phyloP scores from a whole-genome alignment of 176 grass and related monocot genomes.

The Cenchrus fungigraminus region DNA sequence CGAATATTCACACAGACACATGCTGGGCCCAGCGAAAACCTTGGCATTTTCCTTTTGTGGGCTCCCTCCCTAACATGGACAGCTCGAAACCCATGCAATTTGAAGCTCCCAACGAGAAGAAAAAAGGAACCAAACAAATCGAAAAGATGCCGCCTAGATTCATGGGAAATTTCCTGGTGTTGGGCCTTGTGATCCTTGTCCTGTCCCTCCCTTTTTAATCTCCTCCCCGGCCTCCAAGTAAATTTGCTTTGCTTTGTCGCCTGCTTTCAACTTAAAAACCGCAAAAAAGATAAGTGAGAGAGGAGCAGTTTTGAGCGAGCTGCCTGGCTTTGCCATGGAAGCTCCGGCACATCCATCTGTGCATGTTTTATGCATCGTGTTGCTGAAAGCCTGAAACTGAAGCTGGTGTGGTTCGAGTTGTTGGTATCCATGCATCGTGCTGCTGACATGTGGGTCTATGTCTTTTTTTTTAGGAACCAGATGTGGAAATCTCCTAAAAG shows the following conservation, averaged over 20 bases:
- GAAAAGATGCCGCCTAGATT: slow-evolving; percentile 52
- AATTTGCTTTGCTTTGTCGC: slow-evolving; percentile 30
- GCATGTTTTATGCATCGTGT: slow-evolving; percentile 29
- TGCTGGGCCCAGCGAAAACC: slow-evolving; percentile 40
- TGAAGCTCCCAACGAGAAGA: slow-evolving; percentile 44
- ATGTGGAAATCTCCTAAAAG: slow-evolving; percentile 13
- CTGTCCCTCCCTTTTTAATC: slow-evolving; percentile 17
- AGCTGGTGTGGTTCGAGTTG: slow-evolving; percentile 18
- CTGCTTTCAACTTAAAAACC: slow-evolving; percentile 49
- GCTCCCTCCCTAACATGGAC: slow-evolving; percentile 52
- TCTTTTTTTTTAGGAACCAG: slow-evolving; percentile 7
- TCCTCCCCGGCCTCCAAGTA: slow-evolving; percentile 33
- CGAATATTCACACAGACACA: slow-evolving; percentile 35
- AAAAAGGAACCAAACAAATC: slow-evolving; percentile 32
- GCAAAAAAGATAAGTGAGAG: slow-evolving; percentile 28
- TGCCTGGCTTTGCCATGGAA: slow-evolving; percentile 30
- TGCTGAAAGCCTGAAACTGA: slow-evolving; percentile 37
- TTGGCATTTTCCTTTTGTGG: slow-evolving; percentile 54
- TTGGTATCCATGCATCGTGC: background rate
- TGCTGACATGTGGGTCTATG: slow-evolving; percentile 52
- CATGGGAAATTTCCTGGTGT: slow-evolving; percentile 51
- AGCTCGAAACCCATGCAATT: slow-evolving; percentile 49
- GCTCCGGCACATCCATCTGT: background rate
- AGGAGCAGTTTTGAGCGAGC: background rate
- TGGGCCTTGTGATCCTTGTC: slow-evolving; percentile 53